Percentiles rank a stretch among this genome's conserved stretches.
Conservation (phyloP, 1,139 yeast species). For the Taphrina wiesneri region DNA sequence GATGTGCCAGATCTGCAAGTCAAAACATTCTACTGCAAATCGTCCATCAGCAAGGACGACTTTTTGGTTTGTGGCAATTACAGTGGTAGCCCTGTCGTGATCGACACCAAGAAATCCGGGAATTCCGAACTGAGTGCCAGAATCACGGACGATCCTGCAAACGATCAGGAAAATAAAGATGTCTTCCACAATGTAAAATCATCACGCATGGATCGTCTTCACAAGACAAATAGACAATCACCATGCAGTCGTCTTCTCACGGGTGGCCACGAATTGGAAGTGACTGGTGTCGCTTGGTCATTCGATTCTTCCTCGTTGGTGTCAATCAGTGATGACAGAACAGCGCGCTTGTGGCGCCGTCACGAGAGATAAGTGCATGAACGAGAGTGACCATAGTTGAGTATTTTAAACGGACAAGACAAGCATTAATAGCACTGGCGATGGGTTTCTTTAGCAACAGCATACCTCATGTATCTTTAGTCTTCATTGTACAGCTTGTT, state of each 20-base stretch:
- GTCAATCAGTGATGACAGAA: slow-evolving; percentile 18
- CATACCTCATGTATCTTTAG: not conserved
- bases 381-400: no score
- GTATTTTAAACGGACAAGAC: not conserved
- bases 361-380: not conserved
- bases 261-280: slow-evolving; percentile 13
- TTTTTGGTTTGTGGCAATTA: slow-evolving; percentile 26
- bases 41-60: slow-evolving; percentile 15
- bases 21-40: slow-evolving; percentile 13
- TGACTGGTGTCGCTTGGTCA: slow-evolving; percentile 19
- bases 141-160: not conserved
- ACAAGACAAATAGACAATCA: not conserved
- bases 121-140: not conserved
- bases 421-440: not conserved
- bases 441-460: not conserved
- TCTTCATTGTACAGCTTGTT: not conserved
- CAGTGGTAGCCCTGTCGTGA: slow-evolving; percentile 9
- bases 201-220: not conserved
- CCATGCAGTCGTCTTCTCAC: not conserved
- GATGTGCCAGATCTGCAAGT: slow-evolving; percentile 14
- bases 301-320: slow-evolving; percentile 12
- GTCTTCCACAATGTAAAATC: not conserved
- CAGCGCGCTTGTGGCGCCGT: slow-evolving; percentile 19
- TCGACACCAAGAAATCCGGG: slow-evolving; percentile 3
- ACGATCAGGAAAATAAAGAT: not conserved